Evolutionary conservation across 495 filamentous ascomycete genomes (phyloP).

Genomic region (Sphaerosporella brunnea): DNA sequence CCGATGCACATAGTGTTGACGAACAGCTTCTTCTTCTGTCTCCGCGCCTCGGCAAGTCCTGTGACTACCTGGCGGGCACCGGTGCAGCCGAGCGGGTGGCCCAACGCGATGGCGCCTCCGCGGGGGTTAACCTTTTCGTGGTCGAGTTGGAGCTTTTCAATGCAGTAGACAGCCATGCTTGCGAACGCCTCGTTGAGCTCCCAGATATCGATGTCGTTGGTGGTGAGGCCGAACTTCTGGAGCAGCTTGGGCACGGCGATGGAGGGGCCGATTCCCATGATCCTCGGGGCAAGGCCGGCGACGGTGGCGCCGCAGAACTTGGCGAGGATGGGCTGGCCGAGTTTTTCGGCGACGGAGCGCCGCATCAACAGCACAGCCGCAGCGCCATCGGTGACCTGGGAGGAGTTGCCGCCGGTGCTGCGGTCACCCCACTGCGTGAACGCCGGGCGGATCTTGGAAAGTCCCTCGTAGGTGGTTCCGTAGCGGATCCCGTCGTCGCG

Average conservation of each 20-base stretch:
- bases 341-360: conserved; percentile 67
- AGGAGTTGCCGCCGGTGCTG: conserved; percentile 87
- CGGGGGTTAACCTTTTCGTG: conserved; percentile 75
- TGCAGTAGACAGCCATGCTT: conserved; percentile 89
- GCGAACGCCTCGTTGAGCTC: conserved; percentile 98
- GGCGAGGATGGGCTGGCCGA: conserved; percentile 79
- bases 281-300: conserved; percentile 64
- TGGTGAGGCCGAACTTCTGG: conserved; percentile 54
- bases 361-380: conserved; percentile 87
- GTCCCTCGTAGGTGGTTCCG: conserved; percentile 67
- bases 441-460: conserved; percentile 74
- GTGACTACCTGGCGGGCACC: conserved; percentile 69
- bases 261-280: conserved; percentile 95
- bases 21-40: conserved; percentile 64
- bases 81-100: conserved; percentile 68
- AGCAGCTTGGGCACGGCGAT: conserved; percentile 91
- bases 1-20: conserved; percentile 77
- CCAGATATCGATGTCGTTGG: conserved; percentile 70
- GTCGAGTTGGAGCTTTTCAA: conserved; percentile 57
- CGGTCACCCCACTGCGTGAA: conserved; percentile 78
- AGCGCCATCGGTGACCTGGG: conserved; percentile 89
- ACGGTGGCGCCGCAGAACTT: conserved; percentile 90
- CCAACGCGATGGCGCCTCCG: conserved; percentile 63
- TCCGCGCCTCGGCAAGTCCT: conserved; percentile 60
- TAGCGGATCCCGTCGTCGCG: conserved; percentile 77